A percentile compares a stretch with the other conserved stretches of the same genome.
Evolutionary conservation across 352 stramenopile species (phyloP).

Genomic region (Thraustochytrium sp.): DNA sequence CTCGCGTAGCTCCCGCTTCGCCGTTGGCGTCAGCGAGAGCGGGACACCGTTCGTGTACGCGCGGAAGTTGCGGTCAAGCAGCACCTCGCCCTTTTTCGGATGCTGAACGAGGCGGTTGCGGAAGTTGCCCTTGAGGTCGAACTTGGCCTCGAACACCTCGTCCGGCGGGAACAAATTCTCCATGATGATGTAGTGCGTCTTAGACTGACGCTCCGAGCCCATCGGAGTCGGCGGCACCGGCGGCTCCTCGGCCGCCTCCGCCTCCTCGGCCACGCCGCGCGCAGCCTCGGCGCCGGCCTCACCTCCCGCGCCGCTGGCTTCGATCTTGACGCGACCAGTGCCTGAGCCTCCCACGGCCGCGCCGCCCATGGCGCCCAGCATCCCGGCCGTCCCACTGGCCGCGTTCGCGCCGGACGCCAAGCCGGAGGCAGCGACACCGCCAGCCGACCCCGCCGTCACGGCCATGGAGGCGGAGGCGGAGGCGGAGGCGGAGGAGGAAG

Average conservation of each 20-base stretch:
- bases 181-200: constrained; percentile 84
- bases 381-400: not conserved
- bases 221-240: constrained; percentile 52
- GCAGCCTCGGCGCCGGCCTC: not conserved
- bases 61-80: constrained; percentile 75
- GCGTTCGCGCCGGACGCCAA: not conserved
- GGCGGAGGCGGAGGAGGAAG: too few relatives aligned
- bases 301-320: too few relatives aligned
- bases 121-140: constrained; percentile 97
- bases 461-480: too few relatives aligned
- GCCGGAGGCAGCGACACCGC: not conserved
- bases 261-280: not conserved
- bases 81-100: constrained; percentile 46
- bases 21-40: constrained; percentile 62
- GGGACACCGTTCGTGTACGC: constrained; percentile 70
- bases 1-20: constrained; percentile 68
- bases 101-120: constrained; percentile 77
- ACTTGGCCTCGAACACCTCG: constrained; percentile 83
- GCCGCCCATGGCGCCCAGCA: too few relatives aligned
- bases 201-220: constrained; percentile 77
- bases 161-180: constrained; percentile 91
- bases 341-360: too few relatives aligned
- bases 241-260: not conserved
- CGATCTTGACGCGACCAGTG: too few relatives aligned
- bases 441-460: not conserved